phyloP scores from a whole-genome alignment of 495 filamentous ascomycete genomes.

The Penicillium salamii region DNA sequence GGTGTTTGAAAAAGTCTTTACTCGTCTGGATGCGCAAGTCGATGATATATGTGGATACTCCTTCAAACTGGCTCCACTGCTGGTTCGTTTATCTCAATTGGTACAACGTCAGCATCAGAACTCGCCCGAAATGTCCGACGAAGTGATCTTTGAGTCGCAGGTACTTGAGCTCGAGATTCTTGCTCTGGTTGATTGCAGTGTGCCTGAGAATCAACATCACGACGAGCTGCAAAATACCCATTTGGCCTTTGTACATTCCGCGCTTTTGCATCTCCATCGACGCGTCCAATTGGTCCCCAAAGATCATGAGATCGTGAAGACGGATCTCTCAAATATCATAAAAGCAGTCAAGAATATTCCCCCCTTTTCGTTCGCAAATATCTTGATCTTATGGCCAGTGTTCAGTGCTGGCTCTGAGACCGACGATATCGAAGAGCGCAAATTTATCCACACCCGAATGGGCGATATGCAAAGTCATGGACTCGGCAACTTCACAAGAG shows the following conservation, averaged over 20 bases:
- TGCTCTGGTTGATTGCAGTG: slow-evolving; percentile 9
- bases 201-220: slow-evolving; percentile 2
- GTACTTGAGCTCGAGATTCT: slow-evolving; percentile 16
- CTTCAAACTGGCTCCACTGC: slow-evolving; percentile 23
- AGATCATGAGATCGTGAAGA: slow-evolving; percentile 19
- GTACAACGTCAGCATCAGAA: not conserved
- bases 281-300: slow-evolving; percentile 21
- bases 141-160: slow-evolving; percentile 1
- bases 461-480: slow-evolving; percentile 28
- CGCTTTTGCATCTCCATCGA: slow-evolving; percentile 32
- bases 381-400: slow-evolving; percentile 34
- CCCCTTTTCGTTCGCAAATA: slow-evolving; percentile 25
- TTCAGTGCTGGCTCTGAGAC: slow-evolving; percentile 37
- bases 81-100: slow-evolving; percentile 18
- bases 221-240: slow-evolving; percentile 25
- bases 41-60: slow-evolving; percentile 37
- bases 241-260: slow-evolving; percentile 29
- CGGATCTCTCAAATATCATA: slow-evolving; percentile 22
- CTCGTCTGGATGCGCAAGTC: slow-evolving; percentile 1
- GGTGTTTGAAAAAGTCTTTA: slow-evolving; percentile 1
- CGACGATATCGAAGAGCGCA: slow-evolving; percentile 13
- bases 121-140: not conserved
- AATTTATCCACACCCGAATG: slow-evolving; percentile 27
- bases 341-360: slow-evolving; percentile 17
- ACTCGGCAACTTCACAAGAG: slow-evolving; percentile 35